These are phyloP conservation scores for Cephaloascus fragrans DNA, from an alignment of 805 yeast genomes.

Conservation along the genomic window DNA sequence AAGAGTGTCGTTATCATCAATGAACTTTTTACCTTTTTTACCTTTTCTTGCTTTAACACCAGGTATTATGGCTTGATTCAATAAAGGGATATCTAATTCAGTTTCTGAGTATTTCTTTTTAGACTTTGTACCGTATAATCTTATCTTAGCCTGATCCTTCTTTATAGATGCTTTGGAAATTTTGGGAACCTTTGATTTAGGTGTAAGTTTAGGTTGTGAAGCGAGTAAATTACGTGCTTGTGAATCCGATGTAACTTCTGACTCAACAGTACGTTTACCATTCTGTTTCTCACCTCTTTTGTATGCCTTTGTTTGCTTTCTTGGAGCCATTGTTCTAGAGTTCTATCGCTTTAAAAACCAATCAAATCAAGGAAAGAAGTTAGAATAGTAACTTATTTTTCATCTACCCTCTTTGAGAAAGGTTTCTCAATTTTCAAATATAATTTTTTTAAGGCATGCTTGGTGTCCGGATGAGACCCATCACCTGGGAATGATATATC, in stretches of 20 bases:
- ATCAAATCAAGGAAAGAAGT: too few relatives aligned
- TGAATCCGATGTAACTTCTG: slow-evolving; percentile 58
- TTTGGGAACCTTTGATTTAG: slow-evolving; percentile 42
- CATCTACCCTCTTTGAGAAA: too few relatives aligned
- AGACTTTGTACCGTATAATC: slow-evolving; percentile 58
- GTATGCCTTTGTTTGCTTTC: slow-evolving; percentile 48
- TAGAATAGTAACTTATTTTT: too few relatives aligned
- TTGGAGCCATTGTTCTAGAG: slow-evolving; percentile 47
- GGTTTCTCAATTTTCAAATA: too few relatives aligned
- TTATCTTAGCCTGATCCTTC: slow-evolving; percentile 54
- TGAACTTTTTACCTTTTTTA: slow-evolving; percentile 78
- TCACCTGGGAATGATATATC: too few relatives aligned
- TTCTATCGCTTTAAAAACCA: too few relatives aligned
- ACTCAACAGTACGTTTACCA: slow-evolving; percentile 43
- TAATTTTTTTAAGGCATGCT: too few relatives aligned
- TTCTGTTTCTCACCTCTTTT: slow-evolving; percentile 47
- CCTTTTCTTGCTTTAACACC: slow-evolving; percentile 73
- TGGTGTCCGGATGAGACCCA: too few relatives aligned
- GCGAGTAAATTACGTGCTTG: slow-evolving; percentile 61
- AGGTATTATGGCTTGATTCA: slow-evolving; percentile 79
- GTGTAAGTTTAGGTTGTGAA: slow-evolving; percentile 48
- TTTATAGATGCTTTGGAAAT: slow-evolving; percentile 44
- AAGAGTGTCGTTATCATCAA: slow-evolving; percentile 57
- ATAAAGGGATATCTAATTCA: slow-evolving; percentile 67
- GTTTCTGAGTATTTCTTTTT: slow-evolving; percentile 60